A percentile compares a stretch with the other conserved stretches of the same genome.
phyloP scores from a whole-genome alignment of 2,329 filamentous ascomycete species.

The Neophaeococcomyces mojaviensis region DNA sequence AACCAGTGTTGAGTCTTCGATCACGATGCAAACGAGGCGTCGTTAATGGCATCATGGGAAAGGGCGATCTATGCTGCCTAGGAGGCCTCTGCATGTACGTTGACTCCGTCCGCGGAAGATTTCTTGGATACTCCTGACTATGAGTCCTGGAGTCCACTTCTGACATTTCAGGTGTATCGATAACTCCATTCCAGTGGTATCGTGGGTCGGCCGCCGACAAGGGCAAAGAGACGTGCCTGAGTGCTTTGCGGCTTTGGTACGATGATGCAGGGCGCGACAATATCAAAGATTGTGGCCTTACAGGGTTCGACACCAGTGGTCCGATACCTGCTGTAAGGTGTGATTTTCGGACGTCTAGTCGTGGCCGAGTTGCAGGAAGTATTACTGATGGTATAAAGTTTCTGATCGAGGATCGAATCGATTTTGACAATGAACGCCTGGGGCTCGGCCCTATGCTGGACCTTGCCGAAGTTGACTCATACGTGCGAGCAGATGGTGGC shows the following conservation, averaged over 20 bases:
- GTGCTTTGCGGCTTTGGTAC: conserved; percentile 2
- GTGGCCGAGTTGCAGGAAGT: conserved; percentile 11
- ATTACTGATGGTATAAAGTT: conserved; percentile 12
- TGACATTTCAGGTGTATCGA: conserved; percentile 16
- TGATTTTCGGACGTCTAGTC: conserved; percentile 19
- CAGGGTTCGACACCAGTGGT: conserved; percentile 21
- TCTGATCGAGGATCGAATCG: conserved; percentile 13
- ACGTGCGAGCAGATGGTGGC: conserved; percentile 9
- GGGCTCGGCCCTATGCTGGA: conserved; percentile 14
- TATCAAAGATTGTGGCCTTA: conserved; percentile 13
- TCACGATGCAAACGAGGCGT: conserved; percentile 65
- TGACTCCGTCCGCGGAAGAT: not conserved
- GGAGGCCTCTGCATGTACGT: too few species aligned
- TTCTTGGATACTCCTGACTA: not conserved
- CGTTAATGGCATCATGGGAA: conserved; percentile 24
- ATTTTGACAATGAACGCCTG: conserved; percentile 10
- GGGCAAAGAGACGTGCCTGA: conserved; percentile 20
- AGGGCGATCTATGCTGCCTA: not conserved
- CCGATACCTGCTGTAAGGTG: conserved; percentile 21
- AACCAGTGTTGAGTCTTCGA: conserved; percentile 40
- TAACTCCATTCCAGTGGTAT: conserved; percentile 34
- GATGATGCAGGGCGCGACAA: conserved; percentile 1
- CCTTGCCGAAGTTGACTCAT: conserved; percentile 23
- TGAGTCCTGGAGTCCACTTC: conserved; percentile 1
- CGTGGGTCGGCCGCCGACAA: conserved; percentile 36